Evolutionary conservation across 2,329 filamentous ascomycete genomes (phyloP), one percentile per base, ranked within the genome.

Genomic region (Verticillium zaregamsianum): DNA sequence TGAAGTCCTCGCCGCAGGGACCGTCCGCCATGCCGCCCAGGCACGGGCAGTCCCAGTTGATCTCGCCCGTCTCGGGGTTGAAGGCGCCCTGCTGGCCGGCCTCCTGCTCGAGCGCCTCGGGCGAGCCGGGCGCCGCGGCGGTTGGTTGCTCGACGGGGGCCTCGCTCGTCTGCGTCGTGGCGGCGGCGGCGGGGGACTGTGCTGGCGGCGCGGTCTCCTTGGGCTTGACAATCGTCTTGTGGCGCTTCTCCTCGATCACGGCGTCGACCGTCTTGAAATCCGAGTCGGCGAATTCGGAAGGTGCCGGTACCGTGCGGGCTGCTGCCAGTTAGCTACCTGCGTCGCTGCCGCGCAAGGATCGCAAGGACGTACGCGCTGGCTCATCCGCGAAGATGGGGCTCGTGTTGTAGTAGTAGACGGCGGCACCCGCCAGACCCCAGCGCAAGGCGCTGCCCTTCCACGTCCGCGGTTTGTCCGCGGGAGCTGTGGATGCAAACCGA

Each of bases 11-110:
- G 57, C 95, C 95, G 74, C 95, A 99, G 60, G 95, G 95, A 0
- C 95, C 95, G 72, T 97, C 80, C 8, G 95, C 95, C 95, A 99
- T 99, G 59, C 95, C 95, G 57, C 95, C 95, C 37, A 99, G 81
- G 75, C 95, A 99, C 17, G 95, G 95, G 77, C 95, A 99, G 75
- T 98, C 95, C 95, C 95, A 99, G 83, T 99, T 99, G 79, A 99
- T 99, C 84, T 99, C 95, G 68, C 95, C 95, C 11, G 95, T 99
- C 80, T 98, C 95, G 3, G 93, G 93, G 77, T 99, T 96, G 81
- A 98, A 99, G 1, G 95, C 95, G 61, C 92, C 95, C 77, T 98
- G 88, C 73, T 94, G 88, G 64, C 80, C 85, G 6, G 92, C 93
- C 76, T 97, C 93, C 63, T 92, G 86, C 75, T 97, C 90, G 15